A percentile compares a stretch with the other conserved stretches of the same genome.
Evolutionary conservation across 1,284 basidiomycete genomes (phyloP).

Genomic region (Fomes fomentarius): DNA sequence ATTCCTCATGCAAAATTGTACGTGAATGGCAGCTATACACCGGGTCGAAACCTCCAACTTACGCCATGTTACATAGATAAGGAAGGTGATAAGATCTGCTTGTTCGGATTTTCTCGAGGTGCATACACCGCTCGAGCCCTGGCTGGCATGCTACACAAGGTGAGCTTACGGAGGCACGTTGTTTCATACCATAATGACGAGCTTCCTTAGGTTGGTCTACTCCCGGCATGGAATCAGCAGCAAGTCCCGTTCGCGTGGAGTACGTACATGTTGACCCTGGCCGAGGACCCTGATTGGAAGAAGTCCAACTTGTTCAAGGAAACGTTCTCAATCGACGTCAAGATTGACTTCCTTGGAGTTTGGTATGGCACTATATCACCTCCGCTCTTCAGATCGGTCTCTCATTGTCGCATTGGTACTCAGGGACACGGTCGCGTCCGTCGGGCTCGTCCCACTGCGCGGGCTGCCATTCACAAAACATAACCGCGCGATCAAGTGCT

Average conservation of each 20-base stretch:
- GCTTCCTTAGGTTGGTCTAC: no score
- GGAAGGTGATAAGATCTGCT: slow-evolving; percentile 53
- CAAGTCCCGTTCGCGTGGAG: slow-evolving; percentile 50
- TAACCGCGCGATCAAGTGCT: slow-evolving; percentile 59
- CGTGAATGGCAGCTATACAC: slow-evolving; percentile 13
- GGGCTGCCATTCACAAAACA: slow-evolving; percentile 58
- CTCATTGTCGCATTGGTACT: no score
- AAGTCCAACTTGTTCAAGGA: slow-evolving; percentile 44
- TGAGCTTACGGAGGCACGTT: no score
- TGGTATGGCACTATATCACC: slow-evolving; percentile 47
- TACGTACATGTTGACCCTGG: slow-evolving; percentile 42
- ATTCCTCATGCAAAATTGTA: slow-evolving; percentile 68
- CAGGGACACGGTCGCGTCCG: slow-evolving; percentile 54
- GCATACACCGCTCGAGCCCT: slow-evolving; percentile 58
- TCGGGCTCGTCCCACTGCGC: slow-evolving; percentile 48
- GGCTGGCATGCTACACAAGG: slow-evolving; percentile 59
- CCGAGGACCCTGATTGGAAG: slow-evolving; percentile 36
- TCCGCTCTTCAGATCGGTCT: background rate
- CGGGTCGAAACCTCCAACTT: background rate
- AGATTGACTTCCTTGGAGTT: slow-evolving; percentile 55
- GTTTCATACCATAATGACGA: no score
- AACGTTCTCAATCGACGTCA: slow-evolving; percentile 49
- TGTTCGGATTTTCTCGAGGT: slow-evolving; percentile 69
- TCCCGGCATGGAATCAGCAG: slow-evolving; percentile 54
- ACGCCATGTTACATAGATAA: slow-evolving; percentile 33